Percentiles rank a stretch among this genome's conserved stretches.
These are phyloP conservation scores for Tuber magnatum DNA, from an alignment of 495 filamentous ascomycete species.

Conservation along the genomic window DNA sequence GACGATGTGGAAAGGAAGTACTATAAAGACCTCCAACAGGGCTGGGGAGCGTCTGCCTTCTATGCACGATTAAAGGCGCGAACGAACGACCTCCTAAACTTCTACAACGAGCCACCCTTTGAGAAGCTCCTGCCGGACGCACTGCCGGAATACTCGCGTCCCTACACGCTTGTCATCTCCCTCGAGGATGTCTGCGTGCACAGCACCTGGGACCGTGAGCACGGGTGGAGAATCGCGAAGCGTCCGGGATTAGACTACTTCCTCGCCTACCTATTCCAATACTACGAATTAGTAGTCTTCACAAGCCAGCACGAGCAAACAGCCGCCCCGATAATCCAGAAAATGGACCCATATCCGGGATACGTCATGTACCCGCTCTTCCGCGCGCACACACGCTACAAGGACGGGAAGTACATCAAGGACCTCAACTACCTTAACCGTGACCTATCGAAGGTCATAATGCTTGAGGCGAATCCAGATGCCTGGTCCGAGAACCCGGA, in stretches of 20 bases:
- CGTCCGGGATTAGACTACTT: conserved; percentile 96
- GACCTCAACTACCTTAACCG: conserved; percentile 95
- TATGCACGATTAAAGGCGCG: conserved; percentile 77
- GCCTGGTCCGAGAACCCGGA: conserved; percentile 82
- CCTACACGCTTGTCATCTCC: conserved; percentile 88
- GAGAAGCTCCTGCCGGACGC: conserved; percentile 85
- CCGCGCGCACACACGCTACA: conserved; percentile 88
- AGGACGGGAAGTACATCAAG: conserved; percentile 94
- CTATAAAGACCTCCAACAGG: conserved; percentile 52
- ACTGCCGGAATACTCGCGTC: conserved; percentile 69
- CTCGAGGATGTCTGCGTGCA: conserved; percentile 91
- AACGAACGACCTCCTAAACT: conserved; percentile 62
- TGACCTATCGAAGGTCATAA: conserved; percentile 83
- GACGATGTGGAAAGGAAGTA: conserved; percentile 63
- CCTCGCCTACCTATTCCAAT: conserved; percentile 87
- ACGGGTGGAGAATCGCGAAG: conserved; percentile 94
- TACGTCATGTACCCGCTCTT: conserved; percentile 94
- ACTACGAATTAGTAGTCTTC: conserved; percentile 95
- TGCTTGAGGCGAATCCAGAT: conserved; percentile 74
- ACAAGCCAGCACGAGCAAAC: conserved; percentile 73
- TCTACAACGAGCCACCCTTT: conserved; percentile 96
- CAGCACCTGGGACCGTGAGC: conserved; percentile 84
- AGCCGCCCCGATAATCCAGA: conserved; percentile 79
- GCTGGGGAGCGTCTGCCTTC: conserved; percentile 58
- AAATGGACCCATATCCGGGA: conserved; percentile 82